Percentiles rank a stretch among this genome's conserved stretches.
Conservation (phyloP, 2,329 filamentous ascomycete species). For the Colletotrichum higginsianum region DNA sequence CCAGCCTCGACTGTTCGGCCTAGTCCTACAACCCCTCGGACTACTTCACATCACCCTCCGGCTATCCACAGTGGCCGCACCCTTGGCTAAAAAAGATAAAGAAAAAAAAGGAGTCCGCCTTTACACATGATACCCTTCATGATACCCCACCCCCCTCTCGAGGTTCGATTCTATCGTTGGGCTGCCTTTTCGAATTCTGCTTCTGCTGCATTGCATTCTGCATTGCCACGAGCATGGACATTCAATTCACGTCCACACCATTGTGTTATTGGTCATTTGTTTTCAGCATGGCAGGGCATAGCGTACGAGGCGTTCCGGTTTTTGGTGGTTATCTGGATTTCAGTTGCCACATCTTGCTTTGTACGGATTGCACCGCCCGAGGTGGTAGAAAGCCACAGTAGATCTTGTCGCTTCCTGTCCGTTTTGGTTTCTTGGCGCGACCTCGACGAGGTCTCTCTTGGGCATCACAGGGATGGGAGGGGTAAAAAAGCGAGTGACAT, state of each 20-base stretch:
- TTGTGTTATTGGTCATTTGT: conserved; percentile 44
- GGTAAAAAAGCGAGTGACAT: conserved; percentile 40
- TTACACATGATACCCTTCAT: conserved; percentile 45
- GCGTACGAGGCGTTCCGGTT: conserved; percentile 55
- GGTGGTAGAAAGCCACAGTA: conserved; percentile 40
- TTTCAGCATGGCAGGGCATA: conserved; percentile 55
- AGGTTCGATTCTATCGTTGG: conserved; percentile 40
- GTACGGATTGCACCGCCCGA: conserved; percentile 35
- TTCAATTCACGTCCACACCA: conserved; percentile 32
- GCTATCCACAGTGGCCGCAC: conserved; percentile 69
- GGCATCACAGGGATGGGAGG: conserved; percentile 36
- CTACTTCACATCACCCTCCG: conserved; percentile 54
- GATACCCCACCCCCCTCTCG: conserved; percentile 45
- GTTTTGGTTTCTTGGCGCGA: conserved; percentile 37
- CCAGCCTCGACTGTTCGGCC: conserved; percentile 55
- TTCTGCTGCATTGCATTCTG: conserved; percentile 39
- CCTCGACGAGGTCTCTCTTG: conserved; percentile 31
- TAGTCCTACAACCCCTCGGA: conserved; percentile 54
- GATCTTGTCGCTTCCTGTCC: conserved; percentile 39
- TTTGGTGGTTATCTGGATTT: conserved; percentile 45
- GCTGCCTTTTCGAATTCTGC: conserved; percentile 33
- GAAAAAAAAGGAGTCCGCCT: conserved; percentile 29
- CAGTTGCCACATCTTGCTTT: conserved; percentile 38
- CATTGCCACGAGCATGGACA: conserved; percentile 38
- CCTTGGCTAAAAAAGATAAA: conserved; percentile 57